phyloP scores from a whole-genome alignment of 768 basidiomycete genomes.

The Ramaria sp. region DNA sequence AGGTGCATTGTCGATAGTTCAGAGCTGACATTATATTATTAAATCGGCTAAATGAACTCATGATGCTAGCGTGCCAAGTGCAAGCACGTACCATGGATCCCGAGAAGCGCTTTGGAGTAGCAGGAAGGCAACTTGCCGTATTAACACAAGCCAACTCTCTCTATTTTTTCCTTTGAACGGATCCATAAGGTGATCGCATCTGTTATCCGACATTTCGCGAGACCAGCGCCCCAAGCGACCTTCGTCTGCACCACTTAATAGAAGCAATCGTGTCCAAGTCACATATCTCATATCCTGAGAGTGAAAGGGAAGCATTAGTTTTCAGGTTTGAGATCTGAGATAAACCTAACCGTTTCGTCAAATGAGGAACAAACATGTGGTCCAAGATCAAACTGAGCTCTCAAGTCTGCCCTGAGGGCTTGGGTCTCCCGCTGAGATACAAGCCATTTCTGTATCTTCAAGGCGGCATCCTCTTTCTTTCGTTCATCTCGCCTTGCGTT shows the following conservation, averaged over 20 bases:
- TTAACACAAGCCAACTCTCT: slow-evolving; percentile 51
- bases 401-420: slow-evolving; percentile 33
- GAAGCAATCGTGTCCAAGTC: slow-evolving; percentile 51
- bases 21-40: slow-evolving; percentile 29
- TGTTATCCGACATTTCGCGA: slow-evolving; percentile 13
- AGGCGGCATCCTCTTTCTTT: slow-evolving; percentile 45
- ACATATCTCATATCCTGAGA: slow-evolving; percentile 36
- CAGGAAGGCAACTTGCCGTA: slow-evolving; percentile 36
- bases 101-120: slow-evolving; percentile 42
- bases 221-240: slow-evolving; percentile 25
- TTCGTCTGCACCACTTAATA: slow-evolving; percentile 40
- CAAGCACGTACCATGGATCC: slow-evolving; percentile 35
- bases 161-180: slow-evolving; percentile 26
- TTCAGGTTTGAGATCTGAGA: neutral
- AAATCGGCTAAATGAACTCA: neutral
- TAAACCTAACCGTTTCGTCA: neutral
- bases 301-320: neutral
- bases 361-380: slow-evolving; percentile 2
- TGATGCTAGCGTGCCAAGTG: neutral
- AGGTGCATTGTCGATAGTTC: slow-evolving; percentile 35
- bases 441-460: slow-evolving; percentile 63
- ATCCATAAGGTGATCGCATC: slow-evolving; percentile 24
- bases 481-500: slow-evolving; percentile 46
- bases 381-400: slow-evolving; percentile 31
- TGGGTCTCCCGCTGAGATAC: slow-evolving; percentile 35